Base-by-base conservation (phyloP, 768 basidiomycete genomes). In the Sporobolomyces roseus region DNA sequence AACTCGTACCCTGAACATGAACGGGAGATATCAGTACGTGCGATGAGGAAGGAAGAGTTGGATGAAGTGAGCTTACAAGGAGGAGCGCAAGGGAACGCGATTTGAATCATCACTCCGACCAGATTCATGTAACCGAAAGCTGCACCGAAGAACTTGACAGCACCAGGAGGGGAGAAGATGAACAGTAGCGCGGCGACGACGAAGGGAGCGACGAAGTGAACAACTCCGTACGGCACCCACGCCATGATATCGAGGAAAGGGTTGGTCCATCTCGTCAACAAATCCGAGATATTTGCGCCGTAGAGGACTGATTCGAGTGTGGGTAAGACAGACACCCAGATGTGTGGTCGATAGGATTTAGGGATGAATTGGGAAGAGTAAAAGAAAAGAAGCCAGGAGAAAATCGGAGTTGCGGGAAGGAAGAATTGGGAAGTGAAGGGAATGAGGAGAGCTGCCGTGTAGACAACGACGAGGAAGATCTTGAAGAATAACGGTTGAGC, bases 211-310 rank as follows among this genome's bases (percentile, higher is more conserved):
- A 82, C 82, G 79, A 94, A 99, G 79, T 99, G 96, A 23, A 86
- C 82, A 53, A 98, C 84, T n/a, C 96, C 96, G 75, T 99, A 99
- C 0, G 96, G 93, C 1, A 98, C 77, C 96, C 94, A 98, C 0
- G 94, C 93, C 49, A 96, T 76, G 75, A 98, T 84, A 78, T 98
- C 94, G 68, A 99, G 86, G 49, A 91, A 73, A 21, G 93, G 90
- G 77, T 94, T 91, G 14, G 94, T 98, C 80, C 86, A 93, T 23
- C 92, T 85, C 29, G 94, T 97, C 67, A 98, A 87, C 78, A 97
- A 88, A 79, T 98, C 93, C 41, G 91, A 94, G 65, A 98, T 92
- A 80, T 98, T 98, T 63, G 93, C 94, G 2, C 96, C 96, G 78
- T 96, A 98, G 6, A 98, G 83, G 33, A 96, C 91, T 25, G 89